phyloP scores from a whole-genome alignment of 2,329 filamentous ascomycete genomes.

The Beauveria asiatica region DNA sequence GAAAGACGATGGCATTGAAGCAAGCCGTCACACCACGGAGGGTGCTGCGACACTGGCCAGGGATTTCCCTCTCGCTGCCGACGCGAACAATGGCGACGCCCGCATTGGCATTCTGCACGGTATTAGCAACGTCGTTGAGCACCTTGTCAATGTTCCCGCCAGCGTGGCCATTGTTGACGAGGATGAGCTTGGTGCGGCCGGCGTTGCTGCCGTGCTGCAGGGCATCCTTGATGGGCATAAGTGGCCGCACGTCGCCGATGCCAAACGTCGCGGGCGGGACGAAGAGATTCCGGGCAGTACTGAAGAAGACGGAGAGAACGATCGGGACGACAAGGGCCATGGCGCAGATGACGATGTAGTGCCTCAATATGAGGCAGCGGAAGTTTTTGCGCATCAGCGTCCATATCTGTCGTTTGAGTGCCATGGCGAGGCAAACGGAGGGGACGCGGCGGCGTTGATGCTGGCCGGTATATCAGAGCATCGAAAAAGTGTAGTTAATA shows the following conservation, averaged over 20 bases:
- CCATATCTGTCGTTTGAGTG: conserved; percentile 47
- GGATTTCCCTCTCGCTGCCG: conserved; percentile 47
- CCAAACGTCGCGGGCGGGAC: conserved; percentile 69
- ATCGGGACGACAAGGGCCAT: conserved; percentile 54
- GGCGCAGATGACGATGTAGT: conserved; percentile 41
- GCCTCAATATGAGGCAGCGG: conserved; percentile 47
- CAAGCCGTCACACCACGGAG: conserved; percentile 61
- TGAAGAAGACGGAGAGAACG: conserved; percentile 49
- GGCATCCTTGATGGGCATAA: conserved; percentile 58
- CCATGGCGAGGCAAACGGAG: conserved; percentile 30
- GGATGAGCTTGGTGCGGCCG: conserved; percentile 61
- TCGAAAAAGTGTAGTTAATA: neutral
- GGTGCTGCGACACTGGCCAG: conserved; percentile 53
- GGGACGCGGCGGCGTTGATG: neutral
- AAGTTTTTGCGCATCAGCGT: conserved; percentile 56
- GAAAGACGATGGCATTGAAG: conserved; percentile 66
- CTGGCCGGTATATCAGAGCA: neutral
- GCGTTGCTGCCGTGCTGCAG: conserved; percentile 44
- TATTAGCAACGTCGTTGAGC: conserved; percentile 52
- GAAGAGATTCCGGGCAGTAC: conserved; percentile 75
- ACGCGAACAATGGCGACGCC: conserved; percentile 50
- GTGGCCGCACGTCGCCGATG: conserved; percentile 51
- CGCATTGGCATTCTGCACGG: conserved; percentile 43
- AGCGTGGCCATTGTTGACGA: conserved; percentile 65
- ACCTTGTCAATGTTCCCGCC: conserved; percentile 66